Evolutionary conservation across 345 rosid species (phyloP).

Genomic region (Eucalyptus cladocalyx): DNA sequence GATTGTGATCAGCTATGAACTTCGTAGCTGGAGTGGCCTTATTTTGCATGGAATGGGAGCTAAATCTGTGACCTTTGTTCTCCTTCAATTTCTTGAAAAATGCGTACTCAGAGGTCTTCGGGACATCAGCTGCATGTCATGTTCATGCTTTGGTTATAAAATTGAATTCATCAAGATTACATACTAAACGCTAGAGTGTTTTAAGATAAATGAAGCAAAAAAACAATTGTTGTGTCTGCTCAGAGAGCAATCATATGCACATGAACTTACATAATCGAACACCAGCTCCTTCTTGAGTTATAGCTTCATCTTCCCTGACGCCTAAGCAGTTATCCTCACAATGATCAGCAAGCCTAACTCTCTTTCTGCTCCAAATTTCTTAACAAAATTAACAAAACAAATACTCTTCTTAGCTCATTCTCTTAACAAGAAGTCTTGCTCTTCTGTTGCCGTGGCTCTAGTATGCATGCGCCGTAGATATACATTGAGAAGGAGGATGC

Average conservation of each 20-base stretch:
- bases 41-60: background rate
- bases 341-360: constrained; percentile 12
- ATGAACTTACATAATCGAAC: background rate
- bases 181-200: background rate
- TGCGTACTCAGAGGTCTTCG: constrained; percentile 73
- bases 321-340: background rate
- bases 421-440: background rate
- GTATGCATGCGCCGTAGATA: background rate
- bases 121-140: constrained; percentile 28
- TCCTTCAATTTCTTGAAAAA: constrained; percentile 62
- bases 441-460: background rate
- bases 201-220: background rate
- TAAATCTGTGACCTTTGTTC: constrained; percentile 4
- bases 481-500: background rate
- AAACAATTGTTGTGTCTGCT: background rate
- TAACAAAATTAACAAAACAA: background rate
- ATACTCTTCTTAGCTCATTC: background rate
- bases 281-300: background rate
- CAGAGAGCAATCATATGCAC: background rate
- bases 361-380: constrained; percentile 22
- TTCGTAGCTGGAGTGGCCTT: background rate
- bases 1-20: background rate
- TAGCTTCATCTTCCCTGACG: background rate
- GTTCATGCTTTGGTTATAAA: background rate
- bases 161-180: background rate